Conservation (phyloP, 2,329 filamentous ascomycete genomes). For the Fusarium udum region DNA sequence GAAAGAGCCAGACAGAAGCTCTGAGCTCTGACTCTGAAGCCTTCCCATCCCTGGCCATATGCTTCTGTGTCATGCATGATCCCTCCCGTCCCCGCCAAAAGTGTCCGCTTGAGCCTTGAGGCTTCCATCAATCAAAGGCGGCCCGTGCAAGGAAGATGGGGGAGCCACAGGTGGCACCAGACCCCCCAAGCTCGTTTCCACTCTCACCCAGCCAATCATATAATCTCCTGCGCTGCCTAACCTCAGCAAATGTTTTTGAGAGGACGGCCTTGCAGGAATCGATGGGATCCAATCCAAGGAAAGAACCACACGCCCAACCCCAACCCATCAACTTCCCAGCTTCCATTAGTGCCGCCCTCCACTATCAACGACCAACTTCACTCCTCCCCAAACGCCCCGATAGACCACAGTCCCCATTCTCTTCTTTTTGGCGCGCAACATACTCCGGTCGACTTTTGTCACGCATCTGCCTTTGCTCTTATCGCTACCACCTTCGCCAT, state of each 20-base stretch:
- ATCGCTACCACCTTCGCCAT: constrained; percentile 26
- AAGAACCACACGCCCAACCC: constrained; percentile 37
- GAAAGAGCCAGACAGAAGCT: constrained; percentile 7
- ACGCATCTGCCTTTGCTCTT: constrained; percentile 16
- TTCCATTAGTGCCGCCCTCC: constrained; percentile 36
- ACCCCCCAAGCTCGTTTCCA: constrained; percentile 24
- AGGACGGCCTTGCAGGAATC: constrained; percentile 29
- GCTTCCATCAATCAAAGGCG: constrained; percentile 31
- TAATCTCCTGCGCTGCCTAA: constrained; percentile 37
- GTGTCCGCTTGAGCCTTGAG: constrained; percentile 18
- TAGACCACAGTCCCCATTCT: constrained; percentile 36
- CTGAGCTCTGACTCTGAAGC: constrained; percentile 9
- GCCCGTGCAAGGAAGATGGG: constrained; percentile 30
- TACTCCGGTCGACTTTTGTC: constrained; percentile 18
- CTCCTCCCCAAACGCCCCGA: constrained; percentile 38
- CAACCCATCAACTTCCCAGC: constrained; percentile 35
- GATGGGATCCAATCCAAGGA: constrained; percentile 30
- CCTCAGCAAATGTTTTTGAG: background rate
- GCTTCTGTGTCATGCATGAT: constrained; percentile 37
- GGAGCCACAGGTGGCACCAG: constrained; percentile 34
- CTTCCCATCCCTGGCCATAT: constrained; percentile 24
- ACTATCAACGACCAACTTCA: constrained; percentile 44
- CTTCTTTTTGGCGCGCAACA: constrained; percentile 27
- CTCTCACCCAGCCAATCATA: constrained; percentile 47
- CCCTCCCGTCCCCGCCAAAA: constrained; percentile 34